Base-by-base conservation (phyloP, 495 filamentous ascomycete species). In the Platismatia glauca region DNA sequence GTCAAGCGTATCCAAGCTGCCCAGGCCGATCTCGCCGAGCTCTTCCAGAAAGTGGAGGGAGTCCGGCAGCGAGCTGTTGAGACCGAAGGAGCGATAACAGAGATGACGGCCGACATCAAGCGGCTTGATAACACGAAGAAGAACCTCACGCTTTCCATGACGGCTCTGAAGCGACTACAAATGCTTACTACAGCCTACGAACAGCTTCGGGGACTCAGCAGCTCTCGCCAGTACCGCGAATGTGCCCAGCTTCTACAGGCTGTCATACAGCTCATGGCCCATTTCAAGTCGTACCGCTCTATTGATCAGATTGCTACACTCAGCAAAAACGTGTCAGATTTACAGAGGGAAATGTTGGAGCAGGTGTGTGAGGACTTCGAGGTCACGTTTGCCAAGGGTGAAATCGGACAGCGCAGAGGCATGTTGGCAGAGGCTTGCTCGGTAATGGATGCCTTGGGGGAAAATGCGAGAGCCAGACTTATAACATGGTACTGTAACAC, bases 41-140 rank as follows among this genome's bases (percentile, higher is more conserved):
- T 99, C 52, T 95, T 99, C 80, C 87, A 86, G 70, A 96, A 94
- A 77, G 96, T 99, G 72, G 94, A 97, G 74, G 88, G 83, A 65
- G 94, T 99, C 33, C 88, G 95, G 64, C 88, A 87, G 71, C 83
- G 93, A 64, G 94, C 94, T 27, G 81, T 91, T 67, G 85, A 90
- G 79, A 96, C 94, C 15, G 95, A 99, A 76, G 87, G 90, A 69
- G 85, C 91, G 48, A 99, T 99, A 72, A 96, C 93, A 61, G 90
- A 92, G 64, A 99, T 99, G 94, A 99, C 94, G 55, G 93, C 94
- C 60, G 95, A 99, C 71, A 99, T 99, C 74, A 99, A 99, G 75
- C 86, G 93, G 68, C 80, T 99, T 63, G 94, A 99, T 74, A 88
- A 88, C 73, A 96, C 93, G 52, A 99, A 99, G 78, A 86, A 86